Evolutionary conservation across 2,329 filamentous ascomycete species (phyloP).

Genomic region (Colletotrichum sp.): DNA sequence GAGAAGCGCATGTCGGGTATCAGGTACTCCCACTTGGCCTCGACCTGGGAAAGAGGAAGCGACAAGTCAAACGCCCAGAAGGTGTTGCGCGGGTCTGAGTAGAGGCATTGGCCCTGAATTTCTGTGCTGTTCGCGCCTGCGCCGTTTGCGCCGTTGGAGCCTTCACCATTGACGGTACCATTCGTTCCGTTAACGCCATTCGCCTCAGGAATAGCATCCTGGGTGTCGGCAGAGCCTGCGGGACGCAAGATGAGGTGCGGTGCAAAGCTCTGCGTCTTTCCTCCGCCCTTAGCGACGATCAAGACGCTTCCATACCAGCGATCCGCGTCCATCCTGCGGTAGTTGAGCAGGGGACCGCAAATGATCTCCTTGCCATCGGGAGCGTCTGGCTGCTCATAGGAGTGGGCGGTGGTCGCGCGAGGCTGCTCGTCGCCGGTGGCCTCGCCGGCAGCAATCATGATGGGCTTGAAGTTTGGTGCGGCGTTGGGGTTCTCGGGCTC

Average conservation of each 20-base stretch:
- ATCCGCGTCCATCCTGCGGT: constrained; percentile 71
- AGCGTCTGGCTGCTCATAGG: constrained; percentile 21
- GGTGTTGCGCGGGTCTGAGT: constrained; percentile 73
- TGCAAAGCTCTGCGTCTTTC: constrained; percentile 58
- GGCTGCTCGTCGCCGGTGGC: constrained; percentile 31
- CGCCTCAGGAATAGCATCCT: constrained; percentile 20
- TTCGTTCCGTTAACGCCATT: constrained; percentile 33
- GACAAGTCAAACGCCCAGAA: constrained; percentile 93
- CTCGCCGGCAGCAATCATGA: constrained; percentile 50
- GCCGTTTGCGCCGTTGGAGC: constrained; percentile 30
- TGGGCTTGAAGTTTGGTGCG: constrained; percentile 48
- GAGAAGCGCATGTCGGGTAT: constrained; percentile 71
- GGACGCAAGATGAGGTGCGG: constrained; percentile 64
- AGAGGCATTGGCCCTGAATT: constrained; percentile 63
- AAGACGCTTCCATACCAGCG: constrained; percentile 87
- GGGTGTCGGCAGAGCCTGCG: constrained; percentile 33
- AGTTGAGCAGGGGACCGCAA: constrained; percentile 79
- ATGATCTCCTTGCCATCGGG: constrained; percentile 65
- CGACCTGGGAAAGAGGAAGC: constrained; percentile 73
- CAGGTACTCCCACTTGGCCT: constrained; percentile 80
- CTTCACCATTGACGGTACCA: constrained; percentile 33
- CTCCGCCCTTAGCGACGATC: constrained; percentile 78
- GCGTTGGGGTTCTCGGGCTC: constrained; percentile 40
- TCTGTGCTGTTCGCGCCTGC: constrained; percentile 3
- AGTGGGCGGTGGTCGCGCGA: constrained; percentile 12